phyloP scores from a whole-genome alignment of 1,139 yeast species.

The Suhomyces bolitotheri region DNA sequence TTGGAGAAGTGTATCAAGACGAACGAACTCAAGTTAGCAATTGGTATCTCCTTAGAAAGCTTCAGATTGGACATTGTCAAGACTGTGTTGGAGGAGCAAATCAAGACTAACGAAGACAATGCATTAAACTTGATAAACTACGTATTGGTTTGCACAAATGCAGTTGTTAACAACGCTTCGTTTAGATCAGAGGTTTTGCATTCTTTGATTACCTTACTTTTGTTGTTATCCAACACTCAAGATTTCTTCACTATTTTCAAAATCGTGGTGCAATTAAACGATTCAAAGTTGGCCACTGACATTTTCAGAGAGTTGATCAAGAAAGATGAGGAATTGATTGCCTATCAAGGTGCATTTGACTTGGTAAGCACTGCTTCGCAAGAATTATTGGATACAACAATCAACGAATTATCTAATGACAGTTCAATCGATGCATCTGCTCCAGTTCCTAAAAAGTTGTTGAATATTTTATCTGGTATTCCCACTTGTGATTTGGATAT shows the following conservation, averaged over 20 bases:
- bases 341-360: constrained; percentile 95
- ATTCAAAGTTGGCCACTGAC: constrained; percentile 63
- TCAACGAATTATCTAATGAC: constrained; percentile 42
- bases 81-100: constrained; percentile 52
- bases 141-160: constrained; percentile 72
- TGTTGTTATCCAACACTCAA: constrained; percentile 63
- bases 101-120: constrained; percentile 40
- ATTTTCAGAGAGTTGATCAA: constrained; percentile 63
- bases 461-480: constrained; percentile 80
- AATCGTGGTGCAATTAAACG: constrained; percentile 86
- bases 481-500: constrained; percentile 94
- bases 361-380: constrained; percentile 93
- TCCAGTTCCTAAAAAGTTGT: constrained; percentile 43
- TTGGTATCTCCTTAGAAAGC: constrained; percentile 90
- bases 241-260: constrained; percentile 79
- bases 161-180: constrained; percentile 55
- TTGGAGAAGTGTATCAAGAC: constrained; percentile 70
- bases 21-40: constrained; percentile 76
- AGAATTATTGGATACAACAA: constrained; percentile 71
- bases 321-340: constrained; percentile 50
- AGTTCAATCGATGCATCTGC: constrained; percentile 37
- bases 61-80: constrained; percentile 82
- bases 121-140: constrained; percentile 66
- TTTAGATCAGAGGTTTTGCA: constrained; percentile 68
- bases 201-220: constrained; percentile 60